Evolutionary conservation across 352 stramenopile genomes (phyloP), one percentile per base, ranked within the genome.

Genomic region (Hyphochytrium catenoides): DNA sequence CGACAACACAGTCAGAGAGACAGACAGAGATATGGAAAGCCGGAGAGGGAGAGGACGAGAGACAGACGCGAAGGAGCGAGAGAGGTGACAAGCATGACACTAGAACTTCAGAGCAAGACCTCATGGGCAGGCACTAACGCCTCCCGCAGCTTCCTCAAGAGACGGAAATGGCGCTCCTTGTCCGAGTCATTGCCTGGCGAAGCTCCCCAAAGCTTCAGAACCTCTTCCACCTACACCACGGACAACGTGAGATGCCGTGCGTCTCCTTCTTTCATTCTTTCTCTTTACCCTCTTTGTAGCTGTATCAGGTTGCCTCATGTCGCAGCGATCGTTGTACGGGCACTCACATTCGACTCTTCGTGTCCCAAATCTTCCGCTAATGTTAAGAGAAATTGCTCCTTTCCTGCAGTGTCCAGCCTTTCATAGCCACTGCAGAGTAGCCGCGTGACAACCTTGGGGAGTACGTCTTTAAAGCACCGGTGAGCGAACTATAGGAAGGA

Each of bases 331-430:
- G n/a, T n/a, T n/a, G n/a, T n/a, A n/a, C n/a, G n/a, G n/a, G n/a
- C n/a, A n/a, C n/a, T n/a, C n/a, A n/a, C n/a, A n/a, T n/a, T n/a
- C n/a, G n/a, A n/a, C n/a, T n/a, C 52, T 40, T 82, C 62, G 8
- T 78, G 51, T 30, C 77, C 62, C 31, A 82, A 32, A 26, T 82
- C 64, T 16, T 62, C 55, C 8, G 67, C 64, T 17, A 82, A 42
- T 28, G 75, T 74, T 26, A 78, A 54, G 23, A 78, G 36, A 26
- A 82, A 82, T 17, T 73, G 46, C 45, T 72, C 69, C 54, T 82
- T 82, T 31, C 64, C 59, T 16, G 75, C 67, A 8, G 77, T 70
- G 36, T 77, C 39, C 34, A 74, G 60, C 32, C 41, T 49, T 18
- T 51, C 45, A 36, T 70, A 82, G 46, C 63, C 62, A 29, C 34